A percentile compares a stretch with the other conserved stretches of the same genome.
Conservation (phyloP, 2,329 filamentous ascomycete genomes). For the Scedosporium apiospermum region DNA sequence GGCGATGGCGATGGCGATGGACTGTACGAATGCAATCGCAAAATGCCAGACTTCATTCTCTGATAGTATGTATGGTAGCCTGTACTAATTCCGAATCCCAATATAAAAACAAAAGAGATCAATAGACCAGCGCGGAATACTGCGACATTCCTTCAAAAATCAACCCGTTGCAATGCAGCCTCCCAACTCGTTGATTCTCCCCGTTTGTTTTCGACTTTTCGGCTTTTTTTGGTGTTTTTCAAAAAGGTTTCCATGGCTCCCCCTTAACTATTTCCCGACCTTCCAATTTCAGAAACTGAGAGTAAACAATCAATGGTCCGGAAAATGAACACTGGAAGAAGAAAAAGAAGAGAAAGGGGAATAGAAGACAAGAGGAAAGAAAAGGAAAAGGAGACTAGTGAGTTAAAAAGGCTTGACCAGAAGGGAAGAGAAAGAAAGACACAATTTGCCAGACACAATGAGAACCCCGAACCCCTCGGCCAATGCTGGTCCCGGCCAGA, state of each 20-base stretch:
- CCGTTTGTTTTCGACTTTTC: neutral
- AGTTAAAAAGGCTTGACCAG: neutral
- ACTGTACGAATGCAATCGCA: neutral
- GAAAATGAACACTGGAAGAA: neutral
- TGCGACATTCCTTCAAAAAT: neutral
- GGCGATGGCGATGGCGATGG: too few relatives aligned
- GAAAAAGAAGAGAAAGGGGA: neutral
- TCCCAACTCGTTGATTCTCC: neutral
- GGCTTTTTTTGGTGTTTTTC: conserved; percentile 1
- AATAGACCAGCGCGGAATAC: neutral
- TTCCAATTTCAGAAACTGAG: neutral
- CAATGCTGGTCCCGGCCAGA: neutral
- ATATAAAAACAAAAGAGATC: neutral
- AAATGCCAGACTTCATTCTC: neutral
- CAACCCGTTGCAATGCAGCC: neutral
- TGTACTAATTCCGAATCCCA: neutral
- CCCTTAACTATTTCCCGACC: neutral
- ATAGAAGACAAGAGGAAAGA: neutral
- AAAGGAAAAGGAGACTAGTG: neutral
- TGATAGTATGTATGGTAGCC: neutral
- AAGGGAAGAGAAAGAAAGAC: neutral
- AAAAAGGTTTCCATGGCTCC: neutral
- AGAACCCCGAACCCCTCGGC: neutral
- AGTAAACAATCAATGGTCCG: neutral
- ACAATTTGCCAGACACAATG: neutral